Conservation (phyloP, 169 alveolate species). For the Perkinsus olseni region DNA sequence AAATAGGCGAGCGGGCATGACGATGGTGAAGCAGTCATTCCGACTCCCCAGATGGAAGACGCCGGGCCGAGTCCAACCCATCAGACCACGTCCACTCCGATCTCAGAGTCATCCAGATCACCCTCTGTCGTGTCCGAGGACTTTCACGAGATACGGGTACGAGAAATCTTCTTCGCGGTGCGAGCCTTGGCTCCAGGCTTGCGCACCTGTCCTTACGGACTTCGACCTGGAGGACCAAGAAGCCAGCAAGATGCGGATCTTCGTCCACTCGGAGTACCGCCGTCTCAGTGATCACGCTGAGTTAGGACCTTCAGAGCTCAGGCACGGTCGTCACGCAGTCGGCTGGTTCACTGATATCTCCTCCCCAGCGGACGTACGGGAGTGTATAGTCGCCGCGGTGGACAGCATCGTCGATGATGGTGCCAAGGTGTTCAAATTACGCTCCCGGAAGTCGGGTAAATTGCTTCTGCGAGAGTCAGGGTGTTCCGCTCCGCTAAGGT, state of each 20-base stretch:
- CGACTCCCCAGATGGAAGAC: neutral
- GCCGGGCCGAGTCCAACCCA: neutral
- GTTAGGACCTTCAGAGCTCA: neutral
- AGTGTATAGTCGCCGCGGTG: neutral
- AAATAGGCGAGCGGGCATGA: neutral
- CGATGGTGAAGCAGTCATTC: neutral
- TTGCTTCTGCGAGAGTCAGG: neutral
- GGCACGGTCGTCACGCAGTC: neutral
- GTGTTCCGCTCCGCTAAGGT: neutral
- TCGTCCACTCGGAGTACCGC: neutral
- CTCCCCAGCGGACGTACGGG: neutral
- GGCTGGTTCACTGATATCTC: neutral
- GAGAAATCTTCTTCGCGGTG: neutral
- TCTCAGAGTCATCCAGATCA: neutral
- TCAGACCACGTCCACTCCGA: neutral
- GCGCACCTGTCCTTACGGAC: neutral
- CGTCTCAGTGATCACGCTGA: neutral
- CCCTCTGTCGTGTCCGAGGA: neutral
- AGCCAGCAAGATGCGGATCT: neutral
- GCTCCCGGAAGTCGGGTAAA: neutral
- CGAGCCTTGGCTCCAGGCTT: neutral
- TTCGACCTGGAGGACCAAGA: neutral
- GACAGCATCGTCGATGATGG: neutral
- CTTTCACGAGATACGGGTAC: neutral
- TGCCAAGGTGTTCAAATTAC: neutral